Base-by-base conservation (phyloP, 139 green algal species). In the Mesotaenium endlicherianum region DNA sequence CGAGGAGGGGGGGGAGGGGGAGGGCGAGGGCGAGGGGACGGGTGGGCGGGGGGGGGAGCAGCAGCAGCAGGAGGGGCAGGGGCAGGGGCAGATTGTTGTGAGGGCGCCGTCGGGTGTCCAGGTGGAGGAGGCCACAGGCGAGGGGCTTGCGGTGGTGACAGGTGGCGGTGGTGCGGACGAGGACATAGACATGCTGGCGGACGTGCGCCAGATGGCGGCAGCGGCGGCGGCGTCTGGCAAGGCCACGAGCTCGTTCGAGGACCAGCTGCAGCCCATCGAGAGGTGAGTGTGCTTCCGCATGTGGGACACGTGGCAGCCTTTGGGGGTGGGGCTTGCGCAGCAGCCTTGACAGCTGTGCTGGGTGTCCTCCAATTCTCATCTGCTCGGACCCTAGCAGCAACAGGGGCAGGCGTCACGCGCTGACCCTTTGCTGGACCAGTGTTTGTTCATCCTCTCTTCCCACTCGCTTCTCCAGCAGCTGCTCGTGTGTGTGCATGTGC, bases 121-220 rank as follows among this genome's bases (percentile, higher is more conserved):
- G 16, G 64, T 38, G 11, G 64, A 75, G 36, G 64, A 75, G 17
- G 64, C 17, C 17, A 14, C 14, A 59, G 14, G 14, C 49, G 50
- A 64, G 50, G 26, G 20, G 20, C 26, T 64, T 20, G 50, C 50
- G 26, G 50, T 26, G 50, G 20, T 20, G 26, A 26, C 20, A 20
- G 26, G 20, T 20, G 20, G 20, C 20, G 50, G 20, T 20, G 50
- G 50, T 20, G 50, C 50, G 50, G 78, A 85, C 5, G 50, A 41
- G 41, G 81, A 87, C 40, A 39, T 86, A 14, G 82, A 88, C 34
- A 88, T 88, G 83, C 20, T 88, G 42, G 77, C 36, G 40, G 83
- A 88, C 36, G 77, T 87, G 64, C 34, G 77, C 1, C 53, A 82
- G 77, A 67, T 86, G 76, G 72, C 72, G 17, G 81, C 81, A 40